Evolutionary conservation across 495 filamentous ascomycete genomes (phyloP).

Genomic region (Cercophora scortea): DNA sequence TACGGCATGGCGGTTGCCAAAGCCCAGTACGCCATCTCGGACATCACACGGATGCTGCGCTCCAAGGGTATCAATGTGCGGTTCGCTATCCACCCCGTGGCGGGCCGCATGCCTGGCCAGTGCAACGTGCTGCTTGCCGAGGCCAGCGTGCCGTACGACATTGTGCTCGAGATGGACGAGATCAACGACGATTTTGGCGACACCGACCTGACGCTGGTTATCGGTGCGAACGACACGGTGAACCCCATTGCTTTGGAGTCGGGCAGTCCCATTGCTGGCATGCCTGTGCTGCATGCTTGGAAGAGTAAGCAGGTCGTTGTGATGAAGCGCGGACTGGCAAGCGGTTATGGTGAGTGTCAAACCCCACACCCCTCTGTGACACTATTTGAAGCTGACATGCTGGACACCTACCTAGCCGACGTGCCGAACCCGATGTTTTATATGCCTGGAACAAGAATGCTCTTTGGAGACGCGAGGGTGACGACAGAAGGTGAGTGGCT

Average conservation of each 20-base stretch:
- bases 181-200: slow-evolving; percentile 82
- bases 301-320: slow-evolving; percentile 85
- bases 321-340: slow-evolving; percentile 78
- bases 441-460: slow-evolving; percentile 74
- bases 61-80: slow-evolving; percentile 64
- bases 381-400: too few relatives aligned
- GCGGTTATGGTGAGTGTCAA: slow-evolving; percentile 60
- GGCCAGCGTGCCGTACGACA: slow-evolving; percentile 76
- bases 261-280: slow-evolving; percentile 71
- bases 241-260: slow-evolving; percentile 77
- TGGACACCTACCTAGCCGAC: slow-evolving; percentile 45
- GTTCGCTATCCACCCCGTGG: slow-evolving; percentile 81
- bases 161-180: slow-evolving; percentile 83
- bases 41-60: slow-evolving; percentile 64
- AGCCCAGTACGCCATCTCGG: slow-evolving; percentile 75
- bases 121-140: slow-evolving; percentile 80
- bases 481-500: slow-evolving; percentile 59
- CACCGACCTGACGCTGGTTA: slow-evolving; percentile 77
- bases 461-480: slow-evolving; percentile 76
- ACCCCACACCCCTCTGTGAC: neutral
- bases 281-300: slow-evolving; percentile 82
- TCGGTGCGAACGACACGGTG: slow-evolving; percentile 80
- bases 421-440: slow-evolving; percentile 85
- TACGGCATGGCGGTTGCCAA: slow-evolving; percentile 87
- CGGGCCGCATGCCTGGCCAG: slow-evolving; percentile 79